Percentiles rank a stretch among this genome's conserved stretches.
phyloP scores from a whole-genome alignment of 208 protist genomes.

The Crithidia expoeki region DNA sequence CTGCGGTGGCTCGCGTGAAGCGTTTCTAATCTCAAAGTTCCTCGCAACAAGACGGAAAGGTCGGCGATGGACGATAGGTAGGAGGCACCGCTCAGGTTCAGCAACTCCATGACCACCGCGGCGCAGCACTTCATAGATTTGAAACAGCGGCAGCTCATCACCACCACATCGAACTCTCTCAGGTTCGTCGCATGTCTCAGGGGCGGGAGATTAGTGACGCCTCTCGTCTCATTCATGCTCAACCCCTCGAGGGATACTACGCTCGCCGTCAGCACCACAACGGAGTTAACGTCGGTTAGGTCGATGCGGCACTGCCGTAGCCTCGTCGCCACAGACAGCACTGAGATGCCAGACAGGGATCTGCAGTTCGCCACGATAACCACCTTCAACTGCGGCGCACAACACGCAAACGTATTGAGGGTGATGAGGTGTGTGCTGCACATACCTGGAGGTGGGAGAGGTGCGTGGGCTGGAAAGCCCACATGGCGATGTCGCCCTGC shows the following conservation, averaged over 20 bases:
- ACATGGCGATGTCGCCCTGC: constrained; percentile 5
- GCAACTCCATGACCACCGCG: not conserved
- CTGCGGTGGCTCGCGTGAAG: not conserved
- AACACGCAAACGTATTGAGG: not conserved
- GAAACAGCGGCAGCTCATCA: not conserved
- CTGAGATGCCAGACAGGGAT: constrained; percentile 1
- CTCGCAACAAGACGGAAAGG: not conserved
- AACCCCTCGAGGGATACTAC: constrained; percentile 9
- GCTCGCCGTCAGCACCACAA: not conserved
- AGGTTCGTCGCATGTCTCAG: constrained; percentile 7
- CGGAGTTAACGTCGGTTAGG: constrained; percentile 11
- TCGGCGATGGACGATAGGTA: not conserved
- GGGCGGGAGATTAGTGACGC: not conserved
- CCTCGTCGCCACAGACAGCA: not conserved
- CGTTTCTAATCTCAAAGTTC: not conserved
- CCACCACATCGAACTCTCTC: not conserved
- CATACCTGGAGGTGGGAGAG: constrained; percentile 12
- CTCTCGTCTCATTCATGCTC: constrained; percentile 1
- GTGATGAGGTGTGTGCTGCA: not conserved
- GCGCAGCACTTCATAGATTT: not conserved
- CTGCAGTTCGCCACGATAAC: constrained; percentile 11
- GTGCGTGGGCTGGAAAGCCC: constrained; percentile 1
- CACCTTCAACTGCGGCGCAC: constrained; percentile 8
- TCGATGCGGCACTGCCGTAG: constrained; percentile 7
- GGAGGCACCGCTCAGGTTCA: not conserved